Conservation (phyloP, 805 yeast genomes). For the Isabelozyma gotoi region DNA sequence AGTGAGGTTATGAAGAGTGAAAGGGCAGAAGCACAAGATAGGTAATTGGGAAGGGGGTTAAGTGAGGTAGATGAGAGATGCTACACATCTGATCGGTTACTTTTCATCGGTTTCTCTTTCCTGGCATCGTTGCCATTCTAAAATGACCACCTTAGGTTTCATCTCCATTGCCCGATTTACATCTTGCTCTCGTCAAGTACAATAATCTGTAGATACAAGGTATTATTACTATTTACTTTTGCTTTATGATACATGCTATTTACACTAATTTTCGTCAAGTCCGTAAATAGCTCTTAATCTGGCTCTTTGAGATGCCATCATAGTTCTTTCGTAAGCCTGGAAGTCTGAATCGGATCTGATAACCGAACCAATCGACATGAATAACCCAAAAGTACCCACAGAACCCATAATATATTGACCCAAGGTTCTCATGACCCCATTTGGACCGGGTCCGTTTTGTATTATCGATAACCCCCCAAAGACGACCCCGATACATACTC, state of each 20-base stretch:
- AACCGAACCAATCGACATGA: conserved; percentile 94
- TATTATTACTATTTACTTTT: neutral
- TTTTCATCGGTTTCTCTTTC: too few relatives aligned
- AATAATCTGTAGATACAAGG: neutral
- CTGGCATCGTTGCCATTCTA: too few relatives aligned
- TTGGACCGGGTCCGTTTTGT: conserved; percentile 97
- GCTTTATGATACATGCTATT: neutral
- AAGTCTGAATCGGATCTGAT: conserved; percentile 68
- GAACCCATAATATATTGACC: conserved; percentile 97
- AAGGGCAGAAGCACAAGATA: too few relatives aligned
- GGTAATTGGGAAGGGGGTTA: too few relatives aligned
- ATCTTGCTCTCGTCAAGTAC: too few relatives aligned
- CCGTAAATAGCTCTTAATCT: conserved; percentile 29
- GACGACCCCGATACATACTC: conserved; percentile 91
- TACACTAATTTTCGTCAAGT: conserved; percentile 1
- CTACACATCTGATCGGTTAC: too few relatives aligned
- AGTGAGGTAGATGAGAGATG: too few relatives aligned
- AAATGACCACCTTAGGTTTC: too few relatives aligned
- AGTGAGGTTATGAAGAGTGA: too few relatives aligned
- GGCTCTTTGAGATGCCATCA: conserved; percentile 28
- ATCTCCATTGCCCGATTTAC: too few relatives aligned
- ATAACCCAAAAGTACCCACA: conserved; percentile 93
- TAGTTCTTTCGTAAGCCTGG: conserved; percentile 28
- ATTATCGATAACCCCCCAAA: conserved; percentile 92
- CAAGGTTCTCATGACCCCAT: conserved; percentile 92